Conservation (phyloP, 352 stramenopile species). For the Phytophthora citricola region DNA sequence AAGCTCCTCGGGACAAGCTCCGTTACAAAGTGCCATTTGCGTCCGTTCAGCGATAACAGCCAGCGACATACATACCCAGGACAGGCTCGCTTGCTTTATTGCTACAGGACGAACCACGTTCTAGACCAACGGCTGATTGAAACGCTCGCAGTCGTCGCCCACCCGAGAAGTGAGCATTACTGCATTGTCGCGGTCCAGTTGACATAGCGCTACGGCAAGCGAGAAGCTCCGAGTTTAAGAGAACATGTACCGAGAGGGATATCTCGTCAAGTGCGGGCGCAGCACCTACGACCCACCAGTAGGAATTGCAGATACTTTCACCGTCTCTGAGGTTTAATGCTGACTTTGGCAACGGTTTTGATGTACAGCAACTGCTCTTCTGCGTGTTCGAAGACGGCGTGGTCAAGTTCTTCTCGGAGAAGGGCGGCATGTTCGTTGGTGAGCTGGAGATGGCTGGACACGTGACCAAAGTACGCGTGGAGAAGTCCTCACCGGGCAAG, state of each 20-base stretch:
- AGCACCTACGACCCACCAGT: constrained; percentile 62
- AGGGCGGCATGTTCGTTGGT: constrained; percentile 67
- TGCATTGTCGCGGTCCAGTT: constrained; percentile 16
- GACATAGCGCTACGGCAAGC: neutral
- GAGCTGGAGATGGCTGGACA: constrained; percentile 71
- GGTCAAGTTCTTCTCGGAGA: constrained; percentile 78
- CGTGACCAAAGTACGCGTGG: constrained; percentile 81
- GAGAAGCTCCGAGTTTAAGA: too few species aligned
- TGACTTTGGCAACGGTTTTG: constrained; percentile 1
- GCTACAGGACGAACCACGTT: constrained; percentile 2
- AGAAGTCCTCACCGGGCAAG: constrained; percentile 67
- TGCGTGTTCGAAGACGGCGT: constrained; percentile 83
- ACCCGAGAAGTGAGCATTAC: constrained; percentile 3
- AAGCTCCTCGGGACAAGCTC: neutral
- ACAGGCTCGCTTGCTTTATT: constrained; percentile 10
- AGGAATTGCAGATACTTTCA: neutral
- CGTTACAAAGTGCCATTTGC: constrained; percentile 32
- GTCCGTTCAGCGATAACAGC: constrained; percentile 22
- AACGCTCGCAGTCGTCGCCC: constrained; percentile 9
- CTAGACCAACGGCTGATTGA: constrained; percentile 9
- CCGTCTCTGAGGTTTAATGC: neutral
- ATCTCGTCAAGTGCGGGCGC: constrained; percentile 70
- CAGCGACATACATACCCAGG: constrained; percentile 16
- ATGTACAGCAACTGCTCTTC: constrained; percentile 62
- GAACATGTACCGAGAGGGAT: constrained; percentile 83